Evolutionary conservation across 306 rosid genomes (phyloP).

Genomic region (Lupinus albus): DNA sequence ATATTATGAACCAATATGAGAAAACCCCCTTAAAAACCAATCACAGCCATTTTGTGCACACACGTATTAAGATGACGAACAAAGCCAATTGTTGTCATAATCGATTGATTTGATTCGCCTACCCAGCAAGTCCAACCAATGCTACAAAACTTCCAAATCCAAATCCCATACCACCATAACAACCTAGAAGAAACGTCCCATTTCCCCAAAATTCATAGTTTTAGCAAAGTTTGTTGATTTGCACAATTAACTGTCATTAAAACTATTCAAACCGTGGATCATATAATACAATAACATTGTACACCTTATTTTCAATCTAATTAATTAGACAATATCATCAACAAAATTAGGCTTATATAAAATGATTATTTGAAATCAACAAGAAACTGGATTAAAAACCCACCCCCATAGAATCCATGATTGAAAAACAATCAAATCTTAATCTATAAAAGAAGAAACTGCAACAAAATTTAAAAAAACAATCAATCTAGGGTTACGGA

Average conservation of each 20-base stretch:
- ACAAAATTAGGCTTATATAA: neutral
- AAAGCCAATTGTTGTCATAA: neutral
- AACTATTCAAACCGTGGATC: neutral
- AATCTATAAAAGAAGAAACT: neutral
- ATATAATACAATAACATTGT: neutral
- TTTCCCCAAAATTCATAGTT: neutral
- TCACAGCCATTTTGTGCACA: neutral
- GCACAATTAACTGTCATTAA: neutral
- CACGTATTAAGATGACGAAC: neutral
- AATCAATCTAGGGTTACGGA: conserved; percentile 46
- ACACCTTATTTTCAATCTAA: conserved; percentile 21
- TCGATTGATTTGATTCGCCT: neutral
- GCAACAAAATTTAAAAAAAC: conserved; percentile 12
- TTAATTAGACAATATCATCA: neutral
- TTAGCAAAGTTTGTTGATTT: neutral
- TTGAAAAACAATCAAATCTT: neutral
- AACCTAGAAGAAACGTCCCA: neutral
- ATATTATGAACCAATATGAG: conserved; percentile 8
- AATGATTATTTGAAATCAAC: conserved; percentile 15
- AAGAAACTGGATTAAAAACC: neutral
- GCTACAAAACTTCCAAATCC: neutral
- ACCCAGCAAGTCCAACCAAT: neutral
- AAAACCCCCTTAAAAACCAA: neutral
- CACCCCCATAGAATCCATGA: neutral
- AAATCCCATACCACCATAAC: conserved; percentile 1